phyloP scores from a whole-genome alignment of 768 basidiomycete species.

The Pleurotus sapidus region DNA sequence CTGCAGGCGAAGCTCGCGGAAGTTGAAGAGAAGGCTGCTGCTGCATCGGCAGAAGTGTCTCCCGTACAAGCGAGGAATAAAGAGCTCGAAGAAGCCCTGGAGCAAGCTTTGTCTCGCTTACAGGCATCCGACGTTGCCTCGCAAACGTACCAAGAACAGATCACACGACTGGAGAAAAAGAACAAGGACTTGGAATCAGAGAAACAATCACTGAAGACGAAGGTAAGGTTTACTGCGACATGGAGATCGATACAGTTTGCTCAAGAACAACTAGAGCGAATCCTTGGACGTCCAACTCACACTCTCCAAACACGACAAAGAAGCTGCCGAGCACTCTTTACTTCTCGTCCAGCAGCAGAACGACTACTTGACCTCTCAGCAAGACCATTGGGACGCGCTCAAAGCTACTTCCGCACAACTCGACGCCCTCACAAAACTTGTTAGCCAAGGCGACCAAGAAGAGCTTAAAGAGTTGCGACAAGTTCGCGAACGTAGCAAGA shows the following conservation, averaged over 20 bases:
- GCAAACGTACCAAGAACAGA: conserved; percentile 57
- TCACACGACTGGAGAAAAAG: conserved; percentile 58
- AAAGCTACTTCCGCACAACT: conserved; percentile 71
- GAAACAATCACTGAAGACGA: conserved; percentile 52
- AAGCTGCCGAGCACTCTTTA: conserved; percentile 49
- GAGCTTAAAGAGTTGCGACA: conserved; percentile 71
- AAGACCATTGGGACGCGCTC: conserved; percentile 78
- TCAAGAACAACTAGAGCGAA: conserved; percentile 43
- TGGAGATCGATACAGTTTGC: conserved; percentile 9
- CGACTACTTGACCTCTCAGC: conserved; percentile 57
- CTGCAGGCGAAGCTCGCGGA: conserved; percentile 56
- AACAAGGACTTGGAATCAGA: conserved; percentile 55
- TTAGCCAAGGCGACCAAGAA: conserved; percentile 64
- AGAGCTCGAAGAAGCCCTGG: conserved; percentile 72
- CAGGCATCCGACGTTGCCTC: conserved; percentile 70
- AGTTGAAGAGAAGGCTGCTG: conserved; percentile 37
- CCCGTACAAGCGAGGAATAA: conserved; percentile 48
- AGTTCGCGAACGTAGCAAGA: conserved; percentile 58
- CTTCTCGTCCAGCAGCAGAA: conserved; percentile 55
- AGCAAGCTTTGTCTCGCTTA: conserved; percentile 67
- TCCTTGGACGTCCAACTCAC: conserved; percentile 56
- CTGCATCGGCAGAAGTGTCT: conserved; percentile 43
- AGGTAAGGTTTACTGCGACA: conserved; percentile 42
- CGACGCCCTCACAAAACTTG: conserved; percentile 56
- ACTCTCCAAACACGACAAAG: conserved; percentile 62